Conservation (phyloP, 2,329 filamentous ascomycete genomes). For the Rugonectria rugulosa region DNA sequence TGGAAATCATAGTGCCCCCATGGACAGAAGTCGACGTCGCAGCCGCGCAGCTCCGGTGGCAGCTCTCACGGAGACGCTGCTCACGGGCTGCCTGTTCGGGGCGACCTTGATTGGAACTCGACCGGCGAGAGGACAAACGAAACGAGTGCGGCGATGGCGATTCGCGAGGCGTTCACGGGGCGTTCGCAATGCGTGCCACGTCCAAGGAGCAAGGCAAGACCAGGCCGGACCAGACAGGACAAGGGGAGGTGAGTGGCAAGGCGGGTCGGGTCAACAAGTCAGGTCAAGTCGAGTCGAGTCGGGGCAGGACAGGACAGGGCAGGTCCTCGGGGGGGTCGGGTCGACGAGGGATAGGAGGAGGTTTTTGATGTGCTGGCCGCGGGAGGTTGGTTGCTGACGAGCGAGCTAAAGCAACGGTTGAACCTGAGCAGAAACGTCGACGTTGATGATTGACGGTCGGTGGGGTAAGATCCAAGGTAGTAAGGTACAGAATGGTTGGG, state of each 20-base stretch:
- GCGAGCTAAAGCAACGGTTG: slow-evolving; percentile 11
- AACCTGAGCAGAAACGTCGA: background rate
- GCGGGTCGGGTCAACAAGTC: background rate
- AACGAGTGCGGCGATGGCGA: slow-evolving; percentile 3
- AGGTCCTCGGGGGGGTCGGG: too few relatives aligned
- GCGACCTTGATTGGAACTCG: slow-evolving; percentile 14
- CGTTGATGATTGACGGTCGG: slow-evolving; percentile 11
- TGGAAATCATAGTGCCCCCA: slow-evolving; percentile 66
- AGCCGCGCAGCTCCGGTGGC: slow-evolving; percentile 46
- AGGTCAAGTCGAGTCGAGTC: too few relatives aligned
- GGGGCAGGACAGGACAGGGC: too few relatives aligned
- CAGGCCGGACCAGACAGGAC: background rate
- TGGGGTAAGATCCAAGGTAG: slow-evolving; percentile 1
- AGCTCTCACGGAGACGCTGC: slow-evolving; percentile 40
- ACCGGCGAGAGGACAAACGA: background rate
- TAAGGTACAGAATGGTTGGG: background rate
- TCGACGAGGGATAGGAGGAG: slow-evolving; percentile 5
- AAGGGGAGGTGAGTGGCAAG: background rate
- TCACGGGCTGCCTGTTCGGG: slow-evolving; percentile 30
- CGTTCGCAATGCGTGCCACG: slow-evolving; percentile 5
- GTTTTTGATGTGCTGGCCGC: background rate
- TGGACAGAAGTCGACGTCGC: slow-evolving; percentile 43
- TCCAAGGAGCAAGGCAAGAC: background rate
- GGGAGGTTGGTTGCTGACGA: slow-evolving; percentile 16
- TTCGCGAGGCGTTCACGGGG: slow-evolving; percentile 7